These are phyloP conservation scores for Yamadazyma dendronema DNA, from an alignment of 1,139 yeast species.

Conservation along the genomic window DNA sequence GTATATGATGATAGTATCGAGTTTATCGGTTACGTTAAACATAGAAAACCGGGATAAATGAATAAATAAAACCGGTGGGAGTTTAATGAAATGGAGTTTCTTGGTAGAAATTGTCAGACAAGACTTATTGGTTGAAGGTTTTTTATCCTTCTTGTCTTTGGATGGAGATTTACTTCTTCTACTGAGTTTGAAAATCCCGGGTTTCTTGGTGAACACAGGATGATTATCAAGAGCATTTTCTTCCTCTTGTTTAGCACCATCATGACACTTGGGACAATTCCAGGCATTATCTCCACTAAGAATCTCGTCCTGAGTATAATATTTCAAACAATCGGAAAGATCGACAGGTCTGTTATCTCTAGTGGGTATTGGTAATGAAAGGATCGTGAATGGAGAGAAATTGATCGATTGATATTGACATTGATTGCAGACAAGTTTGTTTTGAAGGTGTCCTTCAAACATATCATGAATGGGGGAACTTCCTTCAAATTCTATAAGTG, in stretches of 20 bases:
- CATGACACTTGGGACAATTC: constrained; percentile 71
- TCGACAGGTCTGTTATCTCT: constrained; percentile 31
- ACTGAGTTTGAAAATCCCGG: constrained; percentile 37
- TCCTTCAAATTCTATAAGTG: constrained; percentile 53
- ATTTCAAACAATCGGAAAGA: constrained; percentile 60
- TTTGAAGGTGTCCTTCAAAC: constrained; percentile 69
- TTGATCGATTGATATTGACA: constrained; percentile 61
- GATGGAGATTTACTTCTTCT: constrained; percentile 37
- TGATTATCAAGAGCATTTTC: constrained; percentile 29
- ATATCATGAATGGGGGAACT: constrained; percentile 62
- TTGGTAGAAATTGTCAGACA: constrained; percentile 41
- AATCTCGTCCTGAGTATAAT: constrained; percentile 67
- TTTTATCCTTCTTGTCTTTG: constrained; percentile 17
- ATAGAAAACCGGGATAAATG: constrained; percentile 62
- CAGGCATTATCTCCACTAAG: constrained; percentile 74
- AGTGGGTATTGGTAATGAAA: constrained; percentile 67
- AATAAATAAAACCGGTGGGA: constrained; percentile 63
- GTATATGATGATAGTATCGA: constrained; percentile 51
- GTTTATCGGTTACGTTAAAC: constrained; percentile 55
- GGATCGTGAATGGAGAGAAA: constrained; percentile 59
- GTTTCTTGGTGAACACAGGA: constrained; percentile 36
- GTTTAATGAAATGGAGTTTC: constrained; percentile 55
- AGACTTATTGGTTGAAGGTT: constrained; percentile 1
- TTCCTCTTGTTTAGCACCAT: constrained; percentile 16
- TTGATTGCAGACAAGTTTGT: constrained; percentile 57